Conservation (phyloP, 768 basidiomycete species). For the Suillus subluteus region DNA sequence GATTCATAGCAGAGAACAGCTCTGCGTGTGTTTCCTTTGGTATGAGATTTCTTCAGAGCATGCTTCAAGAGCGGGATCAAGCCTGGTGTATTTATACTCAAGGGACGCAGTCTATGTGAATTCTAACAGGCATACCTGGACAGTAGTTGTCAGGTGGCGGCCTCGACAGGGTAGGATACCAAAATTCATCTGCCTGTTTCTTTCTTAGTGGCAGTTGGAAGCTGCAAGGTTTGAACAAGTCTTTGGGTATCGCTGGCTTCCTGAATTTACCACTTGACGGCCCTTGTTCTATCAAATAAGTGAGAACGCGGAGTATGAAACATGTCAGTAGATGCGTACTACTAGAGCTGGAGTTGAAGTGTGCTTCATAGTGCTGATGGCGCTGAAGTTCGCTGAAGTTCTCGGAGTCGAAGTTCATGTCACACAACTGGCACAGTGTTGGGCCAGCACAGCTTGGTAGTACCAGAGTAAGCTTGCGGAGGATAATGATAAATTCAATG, state of each 20-base stretch:
- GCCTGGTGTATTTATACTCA: slow-evolving; percentile 42
- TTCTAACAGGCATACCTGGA: slow-evolving; percentile 49
- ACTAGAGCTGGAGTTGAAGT: slow-evolving; percentile 35
- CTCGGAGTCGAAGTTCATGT: slow-evolving; percentile 46
- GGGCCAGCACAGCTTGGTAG: slow-evolving; percentile 19
- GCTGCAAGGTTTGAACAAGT: slow-evolving; percentile 1
- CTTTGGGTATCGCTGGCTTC: slow-evolving; percentile 20
- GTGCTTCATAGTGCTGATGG: slow-evolving; percentile 58
- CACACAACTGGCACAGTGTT: slow-evolving; percentile 57
- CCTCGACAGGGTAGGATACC: slow-evolving; percentile 53
- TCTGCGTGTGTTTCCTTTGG: slow-evolving; percentile 49
- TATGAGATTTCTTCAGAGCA: slow-evolving; percentile 54
- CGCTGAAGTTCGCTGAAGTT: slow-evolving; percentile 42
- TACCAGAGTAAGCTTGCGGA: slow-evolving; percentile 10
- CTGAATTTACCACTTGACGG: slow-evolving; percentile 14
- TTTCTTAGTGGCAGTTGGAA: slow-evolving; percentile 10
- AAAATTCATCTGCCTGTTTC: slow-evolving; percentile 58
- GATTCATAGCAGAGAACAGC: slow-evolving; percentile 68
- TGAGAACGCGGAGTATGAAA: neutral
- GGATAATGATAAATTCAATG: neutral
- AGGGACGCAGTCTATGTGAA: neutral
- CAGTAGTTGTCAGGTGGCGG: slow-evolving; percentile 60
- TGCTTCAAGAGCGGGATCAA: slow-evolving; percentile 66
- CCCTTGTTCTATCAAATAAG: slow-evolving; percentile 16
- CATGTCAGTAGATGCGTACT: slow-evolving; percentile 12